Evolutionary conservation across 257 asterid species (phyloP).

Genomic region (Fraxinus pennsylvanica): DNA sequence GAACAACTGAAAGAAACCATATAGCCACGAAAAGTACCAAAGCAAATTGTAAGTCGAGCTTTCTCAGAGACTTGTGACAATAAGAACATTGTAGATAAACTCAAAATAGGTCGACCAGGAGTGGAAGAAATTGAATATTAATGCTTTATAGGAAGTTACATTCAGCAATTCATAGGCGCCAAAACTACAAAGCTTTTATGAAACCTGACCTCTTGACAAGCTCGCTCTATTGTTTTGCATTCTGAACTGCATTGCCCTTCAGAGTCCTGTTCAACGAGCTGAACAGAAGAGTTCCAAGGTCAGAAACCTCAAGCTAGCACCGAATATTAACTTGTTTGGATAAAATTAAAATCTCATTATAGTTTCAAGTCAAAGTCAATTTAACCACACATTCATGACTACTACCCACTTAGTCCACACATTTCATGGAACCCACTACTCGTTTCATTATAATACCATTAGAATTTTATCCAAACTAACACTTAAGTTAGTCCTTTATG

Average conservation of each 20-base stretch:
- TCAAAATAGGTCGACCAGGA: background rate
- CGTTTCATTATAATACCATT: too few relatives aligned
- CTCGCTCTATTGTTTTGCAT: conserved; percentile 94
- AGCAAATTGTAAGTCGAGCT: background rate
- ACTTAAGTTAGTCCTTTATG: background rate
- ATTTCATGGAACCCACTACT: too few relatives aligned
- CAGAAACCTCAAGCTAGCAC: conserved; percentile 24
- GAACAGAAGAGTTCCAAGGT: conserved; percentile 34
- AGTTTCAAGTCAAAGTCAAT: too few relatives aligned
- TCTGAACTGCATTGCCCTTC: conserved; percentile 93
- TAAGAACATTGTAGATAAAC: background rate
- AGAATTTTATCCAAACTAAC: too few relatives aligned
- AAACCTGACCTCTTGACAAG: conserved; percentile 88
- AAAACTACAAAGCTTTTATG: background rate
- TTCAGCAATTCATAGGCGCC: background rate
- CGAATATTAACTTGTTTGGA: background rate
- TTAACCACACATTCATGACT: too few relatives aligned
- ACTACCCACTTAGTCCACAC: too few relatives aligned
- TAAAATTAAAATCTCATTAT: too few relatives aligned
- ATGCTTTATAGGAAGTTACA: background rate
- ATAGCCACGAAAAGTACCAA: background rate
- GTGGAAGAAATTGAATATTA: background rate
- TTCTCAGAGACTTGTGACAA: background rate
- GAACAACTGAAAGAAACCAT: conserved; percentile 4
- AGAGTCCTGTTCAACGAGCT: conserved; percentile 91